Percentiles rank a stretch among this genome's conserved stretches.
Evolutionary conservation across 2,329 filamentous ascomycete species (phyloP).

Genomic region (Plenodomus biglobosus): DNA sequence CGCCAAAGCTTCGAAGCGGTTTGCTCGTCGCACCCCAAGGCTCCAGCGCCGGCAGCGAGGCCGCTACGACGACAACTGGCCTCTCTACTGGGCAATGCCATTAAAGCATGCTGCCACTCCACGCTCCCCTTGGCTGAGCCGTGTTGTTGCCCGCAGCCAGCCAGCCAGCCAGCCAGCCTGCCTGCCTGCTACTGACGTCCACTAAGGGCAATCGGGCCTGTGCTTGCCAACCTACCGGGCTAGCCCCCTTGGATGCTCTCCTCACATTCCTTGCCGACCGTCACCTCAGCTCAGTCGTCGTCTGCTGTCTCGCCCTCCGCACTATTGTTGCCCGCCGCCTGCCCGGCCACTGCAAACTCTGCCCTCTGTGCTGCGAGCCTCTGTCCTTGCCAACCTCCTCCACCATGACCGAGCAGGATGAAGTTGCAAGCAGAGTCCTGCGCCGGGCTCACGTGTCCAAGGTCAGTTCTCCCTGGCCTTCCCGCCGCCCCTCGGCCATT

Average conservation of each 20-base stretch:
- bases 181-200: constrained; percentile 6
- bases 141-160: constrained; percentile 9
- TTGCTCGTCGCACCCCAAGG: constrained; percentile 21
- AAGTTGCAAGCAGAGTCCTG: constrained; percentile 48
- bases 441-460: constrained; percentile 49
- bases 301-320: constrained; percentile 29
- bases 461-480: constrained; percentile 23
- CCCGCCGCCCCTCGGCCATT: constrained; percentile 12
- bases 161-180: background rate
- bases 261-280: constrained; percentile 31
- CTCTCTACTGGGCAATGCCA: background rate
- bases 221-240: constrained; percentile 25
- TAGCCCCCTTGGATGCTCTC: constrained; percentile 30
- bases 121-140: constrained; percentile 15
- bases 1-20: constrained; percentile 14
- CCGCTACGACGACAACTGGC: constrained; percentile 3
- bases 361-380: constrained; percentile 13
- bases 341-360: constrained; percentile 25
- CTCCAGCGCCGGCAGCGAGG: constrained; percentile 22
- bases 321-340: constrained; percentile 29
- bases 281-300: constrained; percentile 35
- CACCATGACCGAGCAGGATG: constrained; percentile 42
- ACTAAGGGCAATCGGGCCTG: constrained; percentile 20
- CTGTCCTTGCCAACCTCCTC: constrained; percentile 8
- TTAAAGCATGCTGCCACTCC: constrained; percentile 2